Evolutionary conservation across 2,329 filamentous ascomycete species (phyloP).

Genomic region (Fusarium lyarnte): DNA sequence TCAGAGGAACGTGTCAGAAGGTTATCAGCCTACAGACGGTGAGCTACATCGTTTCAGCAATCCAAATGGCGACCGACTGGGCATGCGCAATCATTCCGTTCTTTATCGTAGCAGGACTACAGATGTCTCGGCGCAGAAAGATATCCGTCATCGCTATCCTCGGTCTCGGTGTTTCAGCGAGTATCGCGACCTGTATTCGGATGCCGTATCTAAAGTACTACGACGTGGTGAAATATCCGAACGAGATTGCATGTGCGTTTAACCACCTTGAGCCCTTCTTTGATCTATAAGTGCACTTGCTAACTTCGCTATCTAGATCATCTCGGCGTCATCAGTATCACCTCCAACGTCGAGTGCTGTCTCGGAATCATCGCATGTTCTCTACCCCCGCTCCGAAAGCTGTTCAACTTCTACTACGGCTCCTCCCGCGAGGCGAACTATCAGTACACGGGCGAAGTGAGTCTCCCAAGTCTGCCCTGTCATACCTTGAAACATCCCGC

Average conservation of each 20-base stretch:
- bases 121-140: conserved; percentile 12
- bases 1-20: conserved; percentile 3
- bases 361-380: conserved; percentile 18
- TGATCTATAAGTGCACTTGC: rapidly evolving
- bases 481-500: too few species aligned
- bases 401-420: conserved; percentile 12
- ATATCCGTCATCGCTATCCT: conserved; percentile 8
- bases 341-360: conserved; percentile 10
- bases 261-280: not conserved
- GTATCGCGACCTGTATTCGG: conserved; percentile 4
- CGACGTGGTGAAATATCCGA: not conserved
- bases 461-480: not conserved
- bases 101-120: not conserved
- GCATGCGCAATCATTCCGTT: conserved; percentile 1
- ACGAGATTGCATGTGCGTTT: conserved; percentile 1
- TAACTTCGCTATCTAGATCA: not conserved
- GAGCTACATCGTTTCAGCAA: not conserved
- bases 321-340: conserved; percentile 15
- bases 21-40: not conserved
- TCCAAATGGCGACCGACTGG: conserved; percentile 10
- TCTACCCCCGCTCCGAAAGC: not conserved
- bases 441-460: not conserved
- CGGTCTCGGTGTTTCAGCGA: not conserved
- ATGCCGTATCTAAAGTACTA: conserved; percentile 21
- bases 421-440: not conserved